These are phyloP conservation scores for Priceomyces fermenticarens DNA, from an alignment of 805 yeast genomes.

Conservation along the genomic window DNA sequence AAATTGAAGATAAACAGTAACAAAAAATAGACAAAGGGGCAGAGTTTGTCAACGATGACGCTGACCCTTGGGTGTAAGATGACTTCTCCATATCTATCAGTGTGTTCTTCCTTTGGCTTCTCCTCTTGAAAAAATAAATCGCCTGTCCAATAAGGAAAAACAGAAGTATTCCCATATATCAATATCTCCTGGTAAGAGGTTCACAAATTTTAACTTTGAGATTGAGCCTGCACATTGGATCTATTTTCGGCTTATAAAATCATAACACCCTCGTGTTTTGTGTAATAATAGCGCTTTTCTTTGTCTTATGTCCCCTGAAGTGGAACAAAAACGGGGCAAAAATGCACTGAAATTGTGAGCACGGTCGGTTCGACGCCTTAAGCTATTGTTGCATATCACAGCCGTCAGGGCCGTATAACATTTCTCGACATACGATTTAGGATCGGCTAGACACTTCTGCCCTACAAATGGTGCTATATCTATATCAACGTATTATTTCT, in stretches of 20 bases:
- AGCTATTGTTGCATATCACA: too few relatives aligned
- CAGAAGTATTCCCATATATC: constrained; percentile 39
- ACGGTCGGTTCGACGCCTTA: too few relatives aligned
- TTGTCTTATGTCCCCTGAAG: too few relatives aligned
- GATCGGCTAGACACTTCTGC: too few relatives aligned
- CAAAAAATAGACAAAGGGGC: constrained; percentile 70
- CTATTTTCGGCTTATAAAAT: too few relatives aligned
- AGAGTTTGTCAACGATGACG: constrained; percentile 44
- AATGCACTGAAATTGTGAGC: too few relatives aligned
- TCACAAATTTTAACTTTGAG: neutral
- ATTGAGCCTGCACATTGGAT: neutral
- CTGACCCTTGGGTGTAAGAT: constrained; percentile 18
- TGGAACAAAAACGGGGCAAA: too few relatives aligned
- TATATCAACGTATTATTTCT: too few relatives aligned
- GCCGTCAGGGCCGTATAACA: too few relatives aligned
- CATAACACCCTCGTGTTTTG: constrained; percentile 5
- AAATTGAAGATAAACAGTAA: constrained; percentile 90
- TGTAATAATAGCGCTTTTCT: neutral
- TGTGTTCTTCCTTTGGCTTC: constrained; percentile 6
- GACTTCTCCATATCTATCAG: constrained; percentile 30
- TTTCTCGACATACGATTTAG: too few relatives aligned
- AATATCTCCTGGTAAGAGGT: too few relatives aligned
- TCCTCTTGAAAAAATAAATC: constrained; percentile 27
- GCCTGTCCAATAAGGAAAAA: constrained; percentile 35
- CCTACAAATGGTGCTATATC: too few relatives aligned